phyloP scores from a whole-genome alignment of 495 filamentous ascomycete genomes.

The Penicillium maclennaniae region DNA sequence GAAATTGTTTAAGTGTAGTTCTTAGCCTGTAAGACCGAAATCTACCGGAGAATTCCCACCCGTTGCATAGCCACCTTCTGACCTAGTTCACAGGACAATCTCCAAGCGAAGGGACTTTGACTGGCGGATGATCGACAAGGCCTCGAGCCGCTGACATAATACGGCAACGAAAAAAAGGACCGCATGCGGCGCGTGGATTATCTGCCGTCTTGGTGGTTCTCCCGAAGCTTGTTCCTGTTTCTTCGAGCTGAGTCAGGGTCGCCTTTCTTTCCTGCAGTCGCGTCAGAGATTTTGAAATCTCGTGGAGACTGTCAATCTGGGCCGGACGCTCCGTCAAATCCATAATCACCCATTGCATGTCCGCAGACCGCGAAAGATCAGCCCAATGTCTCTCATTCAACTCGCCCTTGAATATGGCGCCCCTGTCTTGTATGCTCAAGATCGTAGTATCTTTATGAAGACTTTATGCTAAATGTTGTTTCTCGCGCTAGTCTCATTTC shows the following conservation, averaged over 20 bases:
- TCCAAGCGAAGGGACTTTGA: not conserved
- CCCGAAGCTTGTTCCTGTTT: slow-evolving; percentile 4
- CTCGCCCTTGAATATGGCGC: slow-evolving; percentile 45
- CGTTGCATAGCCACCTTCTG: no score
- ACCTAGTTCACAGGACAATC: not conserved
- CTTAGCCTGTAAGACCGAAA: no score
- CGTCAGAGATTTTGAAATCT: not conserved
- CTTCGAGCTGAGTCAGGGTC: not conserved
- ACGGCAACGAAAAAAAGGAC: slow-evolving; percentile 12
- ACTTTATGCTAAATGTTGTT: slow-evolving; percentile 6
- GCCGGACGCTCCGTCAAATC: not conserved
- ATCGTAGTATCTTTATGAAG: not conserved
- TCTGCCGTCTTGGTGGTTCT: not conserved
- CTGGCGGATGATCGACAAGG: slow-evolving; percentile 3
- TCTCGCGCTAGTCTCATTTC: slow-evolving; percentile 55
- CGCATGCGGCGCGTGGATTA: slow-evolving; percentile 17
- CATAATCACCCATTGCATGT: slow-evolving; percentile 2
- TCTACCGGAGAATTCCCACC: no score
- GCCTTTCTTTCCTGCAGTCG: not conserved
- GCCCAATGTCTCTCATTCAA: slow-evolving; percentile 39
- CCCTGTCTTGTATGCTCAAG: slow-evolving; percentile 38
- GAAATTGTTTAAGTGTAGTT: no score
- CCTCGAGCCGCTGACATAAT: slow-evolving; percentile 19
- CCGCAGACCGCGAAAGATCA: slow-evolving; percentile 6
- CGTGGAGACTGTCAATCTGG: not conserved